phyloP scores from a whole-genome alignment of 257 asterid species.

The Leonotis leonurus region DNA sequence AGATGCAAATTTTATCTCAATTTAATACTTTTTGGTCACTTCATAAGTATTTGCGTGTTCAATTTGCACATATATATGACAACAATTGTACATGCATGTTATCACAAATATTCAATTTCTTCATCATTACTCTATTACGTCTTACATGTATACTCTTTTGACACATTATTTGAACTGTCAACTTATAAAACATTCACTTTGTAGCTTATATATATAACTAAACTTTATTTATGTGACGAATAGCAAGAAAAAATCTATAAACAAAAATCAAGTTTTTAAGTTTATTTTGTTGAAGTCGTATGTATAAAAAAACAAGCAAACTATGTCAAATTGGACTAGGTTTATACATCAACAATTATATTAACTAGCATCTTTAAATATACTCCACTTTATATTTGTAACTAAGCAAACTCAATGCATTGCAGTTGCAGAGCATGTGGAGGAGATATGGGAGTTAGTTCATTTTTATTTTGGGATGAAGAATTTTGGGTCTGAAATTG shows the following conservation, averaged over 20 bases:
- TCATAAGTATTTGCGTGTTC: not conserved
- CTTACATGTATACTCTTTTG: not conserved
- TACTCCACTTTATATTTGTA: too few relatives aligned
- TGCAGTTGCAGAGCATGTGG: slow-evolving; percentile 48
- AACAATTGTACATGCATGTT: not conserved
- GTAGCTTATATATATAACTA: too few relatives aligned
- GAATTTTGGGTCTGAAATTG: not conserved
- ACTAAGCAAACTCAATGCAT: slow-evolving; percentile 11
- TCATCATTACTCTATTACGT: not conserved
- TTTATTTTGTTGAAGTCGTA: too few relatives aligned
- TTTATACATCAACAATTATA: too few relatives aligned
- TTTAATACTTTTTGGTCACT: not conserved
- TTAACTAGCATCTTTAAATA: too few relatives aligned
- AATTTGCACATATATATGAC: not conserved
- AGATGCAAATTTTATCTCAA: not conserved
- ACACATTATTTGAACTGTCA: not conserved
- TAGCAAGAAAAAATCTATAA: too few relatives aligned
- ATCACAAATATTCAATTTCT: not conserved
- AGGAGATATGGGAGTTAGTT: slow-evolving; percentile 19
- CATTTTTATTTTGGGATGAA: not conserved
- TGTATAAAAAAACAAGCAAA: too few relatives aligned
- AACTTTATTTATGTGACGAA: too few relatives aligned
- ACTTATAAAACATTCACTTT: too few relatives aligned
- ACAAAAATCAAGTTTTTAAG: too few relatives aligned
- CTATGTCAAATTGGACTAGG: too few relatives aligned